Base-by-base conservation (phyloP, 2,329 filamentous ascomycete species). In the Pseudocercospora pini-densiflorae region DNA sequence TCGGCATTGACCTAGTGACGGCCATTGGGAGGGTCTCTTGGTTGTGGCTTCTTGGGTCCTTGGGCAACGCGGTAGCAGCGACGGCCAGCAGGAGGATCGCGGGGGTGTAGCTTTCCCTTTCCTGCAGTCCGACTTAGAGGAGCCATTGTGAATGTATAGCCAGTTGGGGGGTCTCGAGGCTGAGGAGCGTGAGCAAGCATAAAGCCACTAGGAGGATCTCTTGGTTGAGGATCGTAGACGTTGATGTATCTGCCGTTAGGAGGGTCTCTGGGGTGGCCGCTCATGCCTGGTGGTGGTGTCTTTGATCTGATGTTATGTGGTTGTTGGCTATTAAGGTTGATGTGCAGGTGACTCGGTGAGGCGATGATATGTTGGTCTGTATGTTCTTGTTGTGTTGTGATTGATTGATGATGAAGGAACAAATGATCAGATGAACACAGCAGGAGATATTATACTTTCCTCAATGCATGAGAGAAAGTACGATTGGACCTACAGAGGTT, bases 361-460 rank as follows among this genome's bases (percentile, higher is more conserved):
- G 51, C 51, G 51, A 10, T n/a, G 27, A 55, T 33, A 27, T 55
- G 16, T 55, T 29, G 51, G 51, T 29, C 16, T 29, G 12, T 33
- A 31, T 55, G 16, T 33, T 31, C 12, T 55, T 33, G 19, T 55
- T 55, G 51, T 55, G 51, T 55, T 55, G 51, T 55, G 51, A 31
- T 33, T 55, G 51, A 55, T 27, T 55, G 51, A 24, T 55, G 51
- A 55, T 55, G 16, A n/a, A 55, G 51, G 24, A 55, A 33, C 12
- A 55, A 16, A 16, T 29, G 51, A 55, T 55, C 27, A 55, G 16
- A 23, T 33, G 51, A 55, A 33, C 51, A 55, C 51, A 8, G n/a
- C 51, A 55, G 51, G 9, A 55, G 51, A 33, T 55, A 29, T 54
- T 54, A 55, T 55, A 55, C 51, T 55, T 55, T 55, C 51, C 51